These are phyloP conservation scores for Peronospora belbahrii DNA, from an alignment of 352 stramenopile genomes.

Conservation along the genomic window DNA sequence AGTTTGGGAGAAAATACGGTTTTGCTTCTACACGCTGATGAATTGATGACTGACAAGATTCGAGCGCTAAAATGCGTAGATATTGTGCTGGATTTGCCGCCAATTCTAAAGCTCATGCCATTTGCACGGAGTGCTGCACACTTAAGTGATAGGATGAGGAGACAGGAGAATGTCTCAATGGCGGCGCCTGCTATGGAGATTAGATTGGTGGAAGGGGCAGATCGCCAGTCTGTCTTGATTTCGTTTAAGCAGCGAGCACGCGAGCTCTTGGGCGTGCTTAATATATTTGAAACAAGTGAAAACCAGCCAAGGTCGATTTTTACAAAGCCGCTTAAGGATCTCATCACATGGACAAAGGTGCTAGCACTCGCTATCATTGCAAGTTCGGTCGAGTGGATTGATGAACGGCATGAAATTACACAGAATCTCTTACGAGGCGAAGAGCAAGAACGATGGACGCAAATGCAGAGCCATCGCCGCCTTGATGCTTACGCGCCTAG, in stretches of 20 bases:
- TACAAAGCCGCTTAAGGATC: conserved; percentile 40
- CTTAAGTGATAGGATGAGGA: conserved; percentile 24
- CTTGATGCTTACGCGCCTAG: conserved; percentile 53
- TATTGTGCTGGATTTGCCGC: conserved; percentile 34
- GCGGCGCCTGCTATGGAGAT: conserved; percentile 53
- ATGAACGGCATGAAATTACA: conserved; percentile 33
- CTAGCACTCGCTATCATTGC: conserved; percentile 44
- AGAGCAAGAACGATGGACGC: conserved; percentile 18
- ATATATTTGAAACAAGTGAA: conserved; percentile 43
- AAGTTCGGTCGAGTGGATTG: conserved; percentile 54
- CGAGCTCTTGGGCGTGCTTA: conserved; percentile 42
- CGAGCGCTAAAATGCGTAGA: conserved; percentile 41
- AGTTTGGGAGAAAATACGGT: conserved; percentile 34
- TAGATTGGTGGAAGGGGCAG: conserved; percentile 34
- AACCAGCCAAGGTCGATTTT: conserved; percentile 36
- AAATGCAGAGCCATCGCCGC: conserved; percentile 28
- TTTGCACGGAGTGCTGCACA: conserved; percentile 49
- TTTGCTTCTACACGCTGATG: conserved; percentile 46
- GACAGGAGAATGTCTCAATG: conserved; percentile 4
- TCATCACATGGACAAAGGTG: conserved; percentile 51
- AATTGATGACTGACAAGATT: conserved; percentile 22
- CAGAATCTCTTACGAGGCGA: conserved; percentile 27
- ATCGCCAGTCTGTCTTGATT: conserved; percentile 21
- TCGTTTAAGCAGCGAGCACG: conserved; percentile 35
- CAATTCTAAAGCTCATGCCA: conserved; percentile 66